Conservation (phyloP, 306 rosid genomes). For the Vigna hirtella region DNA sequence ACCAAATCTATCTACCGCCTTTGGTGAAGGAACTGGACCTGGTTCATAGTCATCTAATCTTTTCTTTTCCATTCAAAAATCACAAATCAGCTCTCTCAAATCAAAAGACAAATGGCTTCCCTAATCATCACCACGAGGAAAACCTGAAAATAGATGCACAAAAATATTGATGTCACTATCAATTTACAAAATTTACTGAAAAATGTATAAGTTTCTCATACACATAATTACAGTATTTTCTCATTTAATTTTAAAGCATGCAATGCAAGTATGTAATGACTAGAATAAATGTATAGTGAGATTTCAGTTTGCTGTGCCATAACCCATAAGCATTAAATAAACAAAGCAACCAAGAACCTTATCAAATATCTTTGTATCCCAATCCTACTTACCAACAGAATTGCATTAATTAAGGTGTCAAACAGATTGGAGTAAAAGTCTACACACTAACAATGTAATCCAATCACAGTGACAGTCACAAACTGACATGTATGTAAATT, state of each 20-base stretch:
- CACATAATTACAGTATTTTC: background rate
- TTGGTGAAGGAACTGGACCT: slow-evolving; percentile 74
- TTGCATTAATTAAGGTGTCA: background rate
- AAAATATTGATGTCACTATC: background rate
- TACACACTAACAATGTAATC: background rate
- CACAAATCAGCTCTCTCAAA: slow-evolving; percentile 41
- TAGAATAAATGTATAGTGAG: background rate
- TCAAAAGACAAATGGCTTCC: slow-evolving; percentile 40
- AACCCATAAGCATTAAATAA: slow-evolving; percentile 20
- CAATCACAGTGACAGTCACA: background rate
- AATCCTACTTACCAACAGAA: slow-evolving; percentile 13
- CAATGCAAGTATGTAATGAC: slow-evolving; percentile 11
- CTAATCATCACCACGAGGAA: slow-evolving; percentile 37
- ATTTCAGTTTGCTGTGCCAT: background rate
- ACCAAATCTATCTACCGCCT: slow-evolving; percentile 86
- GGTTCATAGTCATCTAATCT: slow-evolving; percentile 72
- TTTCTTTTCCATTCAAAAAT: slow-evolving; percentile 78
- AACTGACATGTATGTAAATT: no score
- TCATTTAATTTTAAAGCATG: slow-evolving; percentile 7
- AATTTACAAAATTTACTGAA: background rate
- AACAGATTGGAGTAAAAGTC: background rate
- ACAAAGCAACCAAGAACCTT: slow-evolving; percentile 13
- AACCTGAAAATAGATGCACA: slow-evolving; percentile 44
- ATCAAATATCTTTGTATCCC: background rate
- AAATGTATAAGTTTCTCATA: background rate